These are phyloP conservation scores for Sanguinoderma infundibulare DNA, from an alignment of 1,284 basidiomycete species.

Conservation along the genomic window DNA sequence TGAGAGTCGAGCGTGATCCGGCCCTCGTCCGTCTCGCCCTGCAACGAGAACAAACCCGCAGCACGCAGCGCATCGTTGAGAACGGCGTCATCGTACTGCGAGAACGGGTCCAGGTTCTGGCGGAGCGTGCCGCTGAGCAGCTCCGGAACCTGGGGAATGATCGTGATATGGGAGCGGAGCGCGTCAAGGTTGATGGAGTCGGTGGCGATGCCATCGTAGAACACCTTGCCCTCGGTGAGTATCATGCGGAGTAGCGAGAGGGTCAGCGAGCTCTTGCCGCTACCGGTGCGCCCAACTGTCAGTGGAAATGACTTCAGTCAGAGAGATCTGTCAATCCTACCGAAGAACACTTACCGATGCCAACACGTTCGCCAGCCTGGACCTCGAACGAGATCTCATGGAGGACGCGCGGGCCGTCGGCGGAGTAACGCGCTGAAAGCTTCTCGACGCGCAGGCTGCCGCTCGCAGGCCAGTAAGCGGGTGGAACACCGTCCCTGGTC, in stretches of 20 bases:
- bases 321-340: background rate
- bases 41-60: conserved; percentile 36
- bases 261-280: conserved; percentile 46
- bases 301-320: background rate
- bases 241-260: conserved; percentile 49
- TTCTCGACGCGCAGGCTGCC: conserved; percentile 68
- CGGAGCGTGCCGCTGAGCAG: conserved; percentile 40
- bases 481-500: conserved; percentile 56
- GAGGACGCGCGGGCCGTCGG: conserved; percentile 47
- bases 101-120: conserved; percentile 50
- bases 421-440: conserved; percentile 59
- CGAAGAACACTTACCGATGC: conserved; percentile 61
- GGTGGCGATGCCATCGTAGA: conserved; percentile 39
- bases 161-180: conserved; percentile 49
- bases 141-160: conserved; percentile 50
- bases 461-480: conserved; percentile 80
- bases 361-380: conserved; percentile 55
- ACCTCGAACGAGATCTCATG: conserved; percentile 53
- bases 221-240: conserved; percentile 48
- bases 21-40: conserved; percentile 32
- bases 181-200: conserved; percentile 64
- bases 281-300: conserved; percentile 72
- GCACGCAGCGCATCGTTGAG: conserved; percentile 37
- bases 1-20: conserved; percentile 39
- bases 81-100: conserved; percentile 52